Conservation (phyloP, 805 yeast genomes). For the Pichia cabralensis region DNA sequence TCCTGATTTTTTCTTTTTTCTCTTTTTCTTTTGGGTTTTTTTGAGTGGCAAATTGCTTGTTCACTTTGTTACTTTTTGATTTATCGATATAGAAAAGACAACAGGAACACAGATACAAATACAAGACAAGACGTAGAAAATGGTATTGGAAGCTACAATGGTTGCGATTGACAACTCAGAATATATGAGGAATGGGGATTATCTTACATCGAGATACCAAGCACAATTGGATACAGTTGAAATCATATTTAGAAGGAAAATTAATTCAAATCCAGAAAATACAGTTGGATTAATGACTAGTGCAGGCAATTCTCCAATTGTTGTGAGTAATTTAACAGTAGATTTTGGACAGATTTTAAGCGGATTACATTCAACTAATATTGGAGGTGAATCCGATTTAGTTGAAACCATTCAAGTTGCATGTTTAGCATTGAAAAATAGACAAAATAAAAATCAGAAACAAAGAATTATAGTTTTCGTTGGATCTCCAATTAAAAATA, state of each 20-base stretch:
- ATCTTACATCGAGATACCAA: constrained; percentile 74
- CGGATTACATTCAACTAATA: constrained; percentile 72
- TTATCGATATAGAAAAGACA: too few species aligned
- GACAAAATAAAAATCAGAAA: constrained; percentile 86
- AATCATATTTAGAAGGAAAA: constrained; percentile 74
- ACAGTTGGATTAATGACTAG: constrained; percentile 86
- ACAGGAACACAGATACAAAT: too few species aligned
- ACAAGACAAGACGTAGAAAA: constrained; percentile 20
- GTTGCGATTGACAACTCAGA: constrained; percentile 93
- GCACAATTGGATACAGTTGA: constrained; percentile 91
- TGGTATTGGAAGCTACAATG: constrained; percentile 96
- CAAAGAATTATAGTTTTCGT: constrained; percentile 87
- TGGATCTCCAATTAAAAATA: constrained; percentile 72
- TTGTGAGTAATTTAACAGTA: constrained; percentile 77
- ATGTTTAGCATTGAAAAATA: constrained; percentile 84
- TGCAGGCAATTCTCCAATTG: constrained; percentile 80
- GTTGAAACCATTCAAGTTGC: constrained; percentile 89
- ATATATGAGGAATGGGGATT: constrained; percentile 93
- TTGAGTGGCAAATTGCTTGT: too few species aligned
- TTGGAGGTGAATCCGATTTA: constrained; percentile 59
- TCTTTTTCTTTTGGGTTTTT: too few species aligned
- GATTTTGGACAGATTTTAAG: constrained; percentile 80
- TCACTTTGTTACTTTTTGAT: too few species aligned
- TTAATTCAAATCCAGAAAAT: constrained; percentile 84
- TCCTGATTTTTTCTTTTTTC: too few species aligned